Percentiles rank a stretch among this genome's conserved stretches.
Conservation (phyloP, 768 basidiomycete genomes). For the Austroboletus festivus region DNA sequence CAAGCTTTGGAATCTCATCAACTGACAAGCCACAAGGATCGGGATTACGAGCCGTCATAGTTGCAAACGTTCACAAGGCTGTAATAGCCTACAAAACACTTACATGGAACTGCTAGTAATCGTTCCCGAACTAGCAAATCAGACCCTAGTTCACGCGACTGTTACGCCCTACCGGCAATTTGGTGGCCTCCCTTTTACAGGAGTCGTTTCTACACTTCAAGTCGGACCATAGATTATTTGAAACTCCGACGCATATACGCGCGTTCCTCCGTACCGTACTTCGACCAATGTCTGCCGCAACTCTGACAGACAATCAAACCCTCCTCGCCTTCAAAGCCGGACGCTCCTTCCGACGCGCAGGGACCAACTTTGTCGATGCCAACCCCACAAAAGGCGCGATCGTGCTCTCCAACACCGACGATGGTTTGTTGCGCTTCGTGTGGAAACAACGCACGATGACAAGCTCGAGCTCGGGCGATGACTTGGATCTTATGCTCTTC, state of each 20-base stretch:
- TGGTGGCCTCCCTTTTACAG: too few relatives aligned
- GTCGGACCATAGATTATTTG: too few relatives aligned
- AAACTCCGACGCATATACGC: constrained; percentile 25
- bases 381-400: constrained; percentile 71
- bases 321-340: constrained; percentile 65
- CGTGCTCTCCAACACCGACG: constrained; percentile 63
- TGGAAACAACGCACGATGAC: constrained; percentile 75
- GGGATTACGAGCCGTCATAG: too few relatives aligned
- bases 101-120: too few relatives aligned
- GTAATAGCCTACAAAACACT: too few relatives aligned
- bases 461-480: constrained; percentile 57
- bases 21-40: too few relatives aligned
- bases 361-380: constrained; percentile 66
- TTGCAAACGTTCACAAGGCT: too few relatives aligned
- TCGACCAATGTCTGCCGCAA: constrained; percentile 16
- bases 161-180: too few relatives aligned
- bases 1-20: too few relatives aligned
- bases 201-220: too few relatives aligned
- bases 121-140: too few relatives aligned
- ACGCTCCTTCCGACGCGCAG: constrained; percentile 65
- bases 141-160: too few relatives aligned
- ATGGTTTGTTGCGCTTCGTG: constrained; percentile 72
- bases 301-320: constrained; percentile 29
- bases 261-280: background rate
- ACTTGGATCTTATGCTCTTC: constrained; percentile 86